Evolutionary conservation across 177 flowering plant genomes (phyloP), one percentile per base, ranked within the genome.

Genomic region (Vitis hybrid): DNA sequence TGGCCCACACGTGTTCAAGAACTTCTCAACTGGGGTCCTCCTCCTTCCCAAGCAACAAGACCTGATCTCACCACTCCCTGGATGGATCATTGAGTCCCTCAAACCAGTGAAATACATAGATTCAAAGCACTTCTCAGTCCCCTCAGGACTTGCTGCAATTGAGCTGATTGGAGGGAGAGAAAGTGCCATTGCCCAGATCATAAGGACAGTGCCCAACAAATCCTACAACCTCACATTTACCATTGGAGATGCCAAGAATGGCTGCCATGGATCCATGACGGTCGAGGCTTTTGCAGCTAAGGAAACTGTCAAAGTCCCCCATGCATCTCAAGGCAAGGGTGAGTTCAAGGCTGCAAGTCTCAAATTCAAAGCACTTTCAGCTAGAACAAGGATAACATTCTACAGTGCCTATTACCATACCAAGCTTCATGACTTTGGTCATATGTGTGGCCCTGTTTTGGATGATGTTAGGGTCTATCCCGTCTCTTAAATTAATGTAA

Each of bases 181-280:
- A 48, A 76, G 79, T 17, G 77, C 77, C 60, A 70, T 76, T 30
- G 76, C 82, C 30, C 82, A 79, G 52, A 49, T 79, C 55, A 71
- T 79, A 59, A 48, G 72, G 13, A 79, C 82, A 15, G 48, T 73
- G 1, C 67, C 77, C 14, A 50, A 55, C 65, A 73, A 71, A 52
- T 58, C 27, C 63, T 79, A 79, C 72, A 73, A 27, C 53, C 82
- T 79, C 59, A 62, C 65, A 21, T 79, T 79, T 64, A 72, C 71
- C 48, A 53, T 79, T 30, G 82, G 82, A n/a, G 82, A 79, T 35
- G 82, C 82, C n/a, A 75, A 67, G 63, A 79, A 79, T 56, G 74
- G 30, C 0, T 79, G 82, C 67, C 76, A 79, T 48, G 82, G 82
- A 18, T 72, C 79, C 3, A 79, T 79, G 82, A 58, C 71, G 67